Conservation (phyloP, 1,284 basidiomycete genomes). For the Fomitiporia mediterranea region DNA sequence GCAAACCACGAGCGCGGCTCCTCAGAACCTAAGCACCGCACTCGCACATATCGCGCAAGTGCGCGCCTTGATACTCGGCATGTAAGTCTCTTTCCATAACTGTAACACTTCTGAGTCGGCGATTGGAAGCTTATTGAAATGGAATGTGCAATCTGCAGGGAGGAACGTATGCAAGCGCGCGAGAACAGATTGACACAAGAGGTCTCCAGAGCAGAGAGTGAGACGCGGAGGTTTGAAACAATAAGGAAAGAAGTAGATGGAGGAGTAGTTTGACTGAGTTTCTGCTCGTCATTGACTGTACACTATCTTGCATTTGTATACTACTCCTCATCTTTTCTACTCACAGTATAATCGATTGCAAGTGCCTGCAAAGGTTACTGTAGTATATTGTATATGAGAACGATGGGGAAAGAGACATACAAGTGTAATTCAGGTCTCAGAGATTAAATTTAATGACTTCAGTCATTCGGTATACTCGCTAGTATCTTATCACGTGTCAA, state of each 20-base stretch:
- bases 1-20: slow-evolving; percentile 21
- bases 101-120: not conserved
- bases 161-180: slow-evolving; percentile 60
- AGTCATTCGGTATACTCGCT: no score
- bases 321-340: no score
- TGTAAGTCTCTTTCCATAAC: slow-evolving; percentile 30
- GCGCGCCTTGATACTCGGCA: slow-evolving; percentile 63
- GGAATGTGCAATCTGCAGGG: slow-evolving; percentile 24
- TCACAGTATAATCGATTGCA: no score
- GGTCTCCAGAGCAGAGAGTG: slow-evolving; percentile 56
- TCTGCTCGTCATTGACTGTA: not conserved
- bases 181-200: slow-evolving; percentile 59
- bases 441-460: no score
- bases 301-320: not conserved
- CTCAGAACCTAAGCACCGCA: slow-evolving; percentile 31
- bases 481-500: slow-evolving; percentile 1
- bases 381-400: no score
- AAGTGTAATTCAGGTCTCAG: no score
- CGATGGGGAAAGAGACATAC: no score
- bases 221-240: slow-evolving; percentile 49
- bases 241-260: slow-evolving; percentile 33
- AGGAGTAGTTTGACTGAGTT: not conserved
- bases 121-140: not conserved
- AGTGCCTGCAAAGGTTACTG: no score
- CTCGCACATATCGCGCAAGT: slow-evolving; percentile 66